These are phyloP conservation scores for Primulina tabacum DNA, from an alignment of 257 asterid genomes.

Conservation along the genomic window DNA sequence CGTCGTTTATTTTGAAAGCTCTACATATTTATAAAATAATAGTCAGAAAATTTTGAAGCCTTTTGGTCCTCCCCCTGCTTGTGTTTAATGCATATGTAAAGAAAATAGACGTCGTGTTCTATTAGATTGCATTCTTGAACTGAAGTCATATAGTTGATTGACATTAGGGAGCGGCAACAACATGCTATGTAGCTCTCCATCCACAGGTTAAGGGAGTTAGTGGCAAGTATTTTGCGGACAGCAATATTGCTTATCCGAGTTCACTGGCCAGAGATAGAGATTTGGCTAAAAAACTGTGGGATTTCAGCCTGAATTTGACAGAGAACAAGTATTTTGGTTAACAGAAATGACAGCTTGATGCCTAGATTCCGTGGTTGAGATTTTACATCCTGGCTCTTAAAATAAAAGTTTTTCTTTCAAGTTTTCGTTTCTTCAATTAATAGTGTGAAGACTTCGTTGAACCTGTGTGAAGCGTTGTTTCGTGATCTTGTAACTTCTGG, in stretches of 20 bases:
- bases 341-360: neutral
- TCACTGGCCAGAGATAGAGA: slow-evolving; percentile 44
- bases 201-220: slow-evolving; percentile 67
- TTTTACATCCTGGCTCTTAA: neutral
- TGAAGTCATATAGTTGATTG: neutral
- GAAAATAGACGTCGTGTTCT: neutral
- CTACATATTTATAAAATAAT: neutral
- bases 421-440: too few species aligned
- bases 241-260: slow-evolving; percentile 35
- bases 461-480: neutral
- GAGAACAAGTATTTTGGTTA: slow-evolving; percentile 31
- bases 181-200: slow-evolving; percentile 71
- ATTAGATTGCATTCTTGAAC: neutral
- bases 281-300: slow-evolving; percentile 73
- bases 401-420: neutral
- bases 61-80: neutral
- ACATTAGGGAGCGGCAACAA: slow-evolving; percentile 58
- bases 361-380: neutral
- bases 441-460: neutral
- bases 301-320: slow-evolving; percentile 55
- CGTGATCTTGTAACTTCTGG: neutral
- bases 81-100: too few species aligned
- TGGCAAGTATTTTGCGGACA: slow-evolving; percentile 61
- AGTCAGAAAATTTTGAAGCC: neutral
- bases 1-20: neutral